Conservation (phyloP, 768 basidiomycete genomes). For the Suillus lakei region DNA sequence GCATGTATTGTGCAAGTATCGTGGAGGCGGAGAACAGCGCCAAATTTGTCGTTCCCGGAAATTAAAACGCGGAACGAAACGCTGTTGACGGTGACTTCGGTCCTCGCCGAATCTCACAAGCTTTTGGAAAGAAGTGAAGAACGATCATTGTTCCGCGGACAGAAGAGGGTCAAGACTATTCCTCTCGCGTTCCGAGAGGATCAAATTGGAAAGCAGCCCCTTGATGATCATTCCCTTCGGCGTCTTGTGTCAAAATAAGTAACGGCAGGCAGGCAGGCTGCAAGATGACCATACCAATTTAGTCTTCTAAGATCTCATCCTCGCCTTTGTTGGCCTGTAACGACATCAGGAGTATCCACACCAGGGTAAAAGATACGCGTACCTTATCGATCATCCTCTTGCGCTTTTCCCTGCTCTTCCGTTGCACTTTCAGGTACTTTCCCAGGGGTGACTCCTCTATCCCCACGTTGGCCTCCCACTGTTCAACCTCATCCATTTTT, state of each 20-base stretch:
- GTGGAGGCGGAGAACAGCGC: background rate
- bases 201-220: background rate
- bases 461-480: conserved; percentile 70
- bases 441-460: conserved; percentile 77
- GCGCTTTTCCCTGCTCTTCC: conserved; percentile 79
- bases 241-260: background rate
- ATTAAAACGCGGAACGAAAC: conserved; percentile 5
- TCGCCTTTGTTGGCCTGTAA: conserved; percentile 71
- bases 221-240: background rate
- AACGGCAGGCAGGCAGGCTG: background rate
- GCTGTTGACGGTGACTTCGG: conserved; percentile 7
- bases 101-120: background rate
- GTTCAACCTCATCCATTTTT: conserved; percentile 66
- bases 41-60: conserved; percentile 3
- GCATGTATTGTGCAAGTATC: background rate
- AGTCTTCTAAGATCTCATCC: conserved; percentile 67
- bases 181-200: background rate
- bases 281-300: conserved; percentile 2
- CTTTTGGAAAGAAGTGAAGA: conserved; percentile 1
- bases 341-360: conserved; percentile 21
- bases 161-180: background rate
- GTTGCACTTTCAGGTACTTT: conserved; percentile 80
- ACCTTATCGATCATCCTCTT: conserved; percentile 79
- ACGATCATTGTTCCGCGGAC: conserved; percentile 1
- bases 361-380: conserved; percentile 11